Percentiles rank a stretch among this genome's conserved stretches.
These are phyloP conservation scores for Agaricus subrufescens DNA, from an alignment of 768 basidiomycete species.

Conservation along the genomic window DNA sequence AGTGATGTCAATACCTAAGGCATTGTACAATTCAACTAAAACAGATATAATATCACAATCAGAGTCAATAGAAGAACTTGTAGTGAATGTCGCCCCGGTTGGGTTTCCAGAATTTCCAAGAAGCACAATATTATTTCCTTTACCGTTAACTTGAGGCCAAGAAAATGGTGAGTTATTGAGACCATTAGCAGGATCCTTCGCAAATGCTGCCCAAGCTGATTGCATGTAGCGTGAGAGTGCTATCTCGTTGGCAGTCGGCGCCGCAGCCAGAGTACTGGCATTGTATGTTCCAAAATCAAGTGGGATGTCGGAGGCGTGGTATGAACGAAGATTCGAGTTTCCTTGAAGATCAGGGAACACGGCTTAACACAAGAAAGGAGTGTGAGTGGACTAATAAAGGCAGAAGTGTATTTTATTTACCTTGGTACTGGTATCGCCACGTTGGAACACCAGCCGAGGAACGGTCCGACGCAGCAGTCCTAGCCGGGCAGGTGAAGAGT, in stretches of 20 bases:
- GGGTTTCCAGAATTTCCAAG: no score
- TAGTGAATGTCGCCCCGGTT: no score
- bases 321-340: conserved; percentile 29
- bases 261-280: conserved; percentile 1
- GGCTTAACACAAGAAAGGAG: conserved; percentile 14
- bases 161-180: not conserved
- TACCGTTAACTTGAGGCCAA: no score
- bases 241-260: not conserved
- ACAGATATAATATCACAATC: no score
- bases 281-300: conserved; percentile 30
- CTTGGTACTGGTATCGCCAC: conserved; percentile 26
- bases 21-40: no score
- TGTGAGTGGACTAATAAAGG: not conserved
- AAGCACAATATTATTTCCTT: no score
- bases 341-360: conserved; percentile 31
- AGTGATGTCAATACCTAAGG: no score
- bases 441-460: conserved; percentile 20
- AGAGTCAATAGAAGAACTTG: no score
- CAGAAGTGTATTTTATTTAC: conserved; percentile 5
- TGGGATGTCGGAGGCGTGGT: conserved; percentile 35
- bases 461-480: conserved; percentile 21
- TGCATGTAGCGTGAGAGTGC: conserved; percentile 3
- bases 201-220: conserved; percentile 11
- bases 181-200: conserved; percentile 11
- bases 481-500: conserved; percentile 25